Evolutionary conservation across 2,329 filamentous ascomycete species (phyloP).

Genomic region (Paecilomyces dactylethromorphus): DNA sequence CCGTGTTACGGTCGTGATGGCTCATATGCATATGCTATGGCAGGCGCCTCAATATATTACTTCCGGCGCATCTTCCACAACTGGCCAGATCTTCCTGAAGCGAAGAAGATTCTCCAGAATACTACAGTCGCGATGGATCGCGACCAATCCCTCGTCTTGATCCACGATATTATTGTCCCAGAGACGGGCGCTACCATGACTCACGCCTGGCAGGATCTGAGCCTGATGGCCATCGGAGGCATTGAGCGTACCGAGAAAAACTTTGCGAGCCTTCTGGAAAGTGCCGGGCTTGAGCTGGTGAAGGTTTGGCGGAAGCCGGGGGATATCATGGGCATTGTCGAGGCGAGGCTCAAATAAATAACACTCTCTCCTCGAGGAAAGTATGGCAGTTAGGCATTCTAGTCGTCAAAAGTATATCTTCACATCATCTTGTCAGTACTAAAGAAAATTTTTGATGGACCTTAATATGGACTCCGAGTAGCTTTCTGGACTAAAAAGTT

Average conservation of each 20-base stretch:
- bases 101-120: slow-evolving; percentile 14
- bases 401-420: too few species aligned
- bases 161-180: slow-evolving; percentile 21
- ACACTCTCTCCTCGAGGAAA: too few species aligned
- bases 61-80: slow-evolving; percentile 25
- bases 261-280: slow-evolving; percentile 16
- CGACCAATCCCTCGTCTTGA: slow-evolving; percentile 13
- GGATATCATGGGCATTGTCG: slow-evolving; percentile 13
- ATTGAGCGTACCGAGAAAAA: slow-evolving; percentile 19
- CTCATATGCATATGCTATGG: background rate
- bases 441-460: too few species aligned
- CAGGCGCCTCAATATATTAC: slow-evolving; percentile 21
- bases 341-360: slow-evolving; percentile 16
- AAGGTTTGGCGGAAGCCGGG: slow-evolving; percentile 15
- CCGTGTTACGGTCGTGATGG: too few species aligned
- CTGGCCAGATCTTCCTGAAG: slow-evolving; percentile 12
- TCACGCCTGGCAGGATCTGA: slow-evolving; percentile 17
- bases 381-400: too few species aligned
- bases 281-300: slow-evolving; percentile 14
- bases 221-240: slow-evolving; percentile 19
- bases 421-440: too few species aligned
- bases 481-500: too few species aligned
- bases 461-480: too few species aligned
- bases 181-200: slow-evolving; percentile 12
- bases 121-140: slow-evolving; percentile 16